phyloP scores from a whole-genome alignment of 106 monocot species.

The Acanthochlamys bracteata region DNA sequence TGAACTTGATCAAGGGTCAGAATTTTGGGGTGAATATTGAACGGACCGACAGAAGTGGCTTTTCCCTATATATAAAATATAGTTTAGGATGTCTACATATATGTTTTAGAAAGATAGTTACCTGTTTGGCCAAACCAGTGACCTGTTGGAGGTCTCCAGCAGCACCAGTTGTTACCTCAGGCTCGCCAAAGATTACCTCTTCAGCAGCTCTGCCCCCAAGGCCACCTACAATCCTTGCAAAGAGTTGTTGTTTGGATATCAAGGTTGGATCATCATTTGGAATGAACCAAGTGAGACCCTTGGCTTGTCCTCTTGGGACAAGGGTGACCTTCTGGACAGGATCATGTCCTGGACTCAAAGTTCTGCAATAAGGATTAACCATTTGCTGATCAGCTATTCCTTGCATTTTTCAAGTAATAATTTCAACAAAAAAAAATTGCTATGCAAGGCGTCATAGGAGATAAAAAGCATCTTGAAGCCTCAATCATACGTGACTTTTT shows the following conservation, averaged over 20 bases:
- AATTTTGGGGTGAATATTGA: too few relatives aligned
- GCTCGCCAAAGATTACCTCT: conserved; percentile 92
- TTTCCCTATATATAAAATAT: too few relatives aligned
- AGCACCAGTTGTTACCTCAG: conserved; percentile 97
- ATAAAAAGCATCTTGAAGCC: too few relatives aligned
- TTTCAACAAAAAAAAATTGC: too few relatives aligned
- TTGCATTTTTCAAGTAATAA: too few relatives aligned
- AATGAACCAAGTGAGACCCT: conserved; percentile 96
- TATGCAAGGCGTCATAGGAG: too few relatives aligned
- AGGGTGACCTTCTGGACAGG: conserved; percentile 94
- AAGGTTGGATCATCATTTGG: conserved; percentile 87
- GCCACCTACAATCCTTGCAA: conserved; percentile 94
- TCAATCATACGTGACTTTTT: too few relatives aligned
- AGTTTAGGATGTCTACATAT: too few relatives aligned
- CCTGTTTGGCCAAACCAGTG: conserved; percentile 91
- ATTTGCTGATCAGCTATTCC: too few relatives aligned
- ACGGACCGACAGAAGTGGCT: too few relatives aligned
- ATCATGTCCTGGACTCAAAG: conserved; percentile 92
- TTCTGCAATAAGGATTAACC: conserved; percentile 32
- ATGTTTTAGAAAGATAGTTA: conserved; percentile 8
- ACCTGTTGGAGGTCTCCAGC: conserved; percentile 95
- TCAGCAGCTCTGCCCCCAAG: conserved; percentile 99
- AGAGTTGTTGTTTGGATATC: conserved; percentile 89
- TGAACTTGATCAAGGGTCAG: too few relatives aligned
- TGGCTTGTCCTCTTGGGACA: conserved; percentile 84